Conservation (phyloP, 2,329 filamentous ascomycete genomes). For the Hymenoscyphus infarciens region DNA sequence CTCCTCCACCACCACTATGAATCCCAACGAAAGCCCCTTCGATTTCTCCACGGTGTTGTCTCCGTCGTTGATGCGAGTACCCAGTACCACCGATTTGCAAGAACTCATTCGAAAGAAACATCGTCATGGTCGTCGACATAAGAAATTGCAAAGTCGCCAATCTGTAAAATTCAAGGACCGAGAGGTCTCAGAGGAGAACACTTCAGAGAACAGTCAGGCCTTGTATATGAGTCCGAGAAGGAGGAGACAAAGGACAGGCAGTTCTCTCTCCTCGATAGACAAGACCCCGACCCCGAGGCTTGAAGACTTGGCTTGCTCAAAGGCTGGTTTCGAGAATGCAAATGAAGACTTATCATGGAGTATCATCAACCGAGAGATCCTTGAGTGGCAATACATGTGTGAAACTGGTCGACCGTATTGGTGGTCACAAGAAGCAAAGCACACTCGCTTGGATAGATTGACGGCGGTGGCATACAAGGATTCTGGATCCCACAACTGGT, state of each 20-base stretch:
- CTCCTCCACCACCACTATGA: slow-evolving; percentile 8
- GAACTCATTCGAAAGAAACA: neutral
- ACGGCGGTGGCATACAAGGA: slow-evolving; percentile 10
- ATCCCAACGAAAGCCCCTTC: neutral
- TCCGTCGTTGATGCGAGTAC: neutral
- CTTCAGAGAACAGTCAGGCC: slow-evolving; percentile 27
- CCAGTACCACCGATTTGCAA: slow-evolving; percentile 4
- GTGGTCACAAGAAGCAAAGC: slow-evolving; percentile 33
- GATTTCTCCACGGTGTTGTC: neutral
- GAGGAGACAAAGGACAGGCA: slow-evolving; percentile 10
- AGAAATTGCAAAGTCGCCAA: neutral
- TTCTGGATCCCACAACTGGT: slow-evolving; percentile 16
- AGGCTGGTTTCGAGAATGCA: slow-evolving; percentile 6
- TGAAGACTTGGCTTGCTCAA: slow-evolving; percentile 15
- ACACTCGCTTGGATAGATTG: slow-evolving; percentile 18
- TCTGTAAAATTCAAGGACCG: neutral
- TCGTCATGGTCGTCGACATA: neutral
- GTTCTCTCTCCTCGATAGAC: slow-evolving; percentile 29
- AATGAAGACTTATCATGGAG: slow-evolving; percentile 27
- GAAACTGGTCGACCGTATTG: slow-evolving; percentile 33
- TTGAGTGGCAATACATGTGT: slow-evolving; percentile 34
- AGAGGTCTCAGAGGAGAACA: slow-evolving; percentile 7
- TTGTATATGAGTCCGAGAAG: slow-evolving; percentile 24
- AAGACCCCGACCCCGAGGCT: slow-evolving; percentile 19
- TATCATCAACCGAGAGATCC: slow-evolving; percentile 33